Base-by-base conservation (phyloP, 208 protist species). In the Leishmania lainsoni region DNA sequence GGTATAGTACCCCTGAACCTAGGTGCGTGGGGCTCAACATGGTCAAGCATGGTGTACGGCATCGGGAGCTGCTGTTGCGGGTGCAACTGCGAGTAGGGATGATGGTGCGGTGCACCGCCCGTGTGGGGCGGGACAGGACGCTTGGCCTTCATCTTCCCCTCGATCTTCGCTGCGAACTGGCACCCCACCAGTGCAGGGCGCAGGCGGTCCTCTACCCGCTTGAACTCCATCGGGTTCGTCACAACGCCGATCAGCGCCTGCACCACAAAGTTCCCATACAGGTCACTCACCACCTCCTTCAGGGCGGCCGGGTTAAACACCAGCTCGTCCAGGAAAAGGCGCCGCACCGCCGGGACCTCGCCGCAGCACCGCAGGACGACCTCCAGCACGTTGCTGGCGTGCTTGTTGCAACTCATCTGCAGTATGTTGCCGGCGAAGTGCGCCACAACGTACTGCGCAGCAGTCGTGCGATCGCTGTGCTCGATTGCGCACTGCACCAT, bases 261-360 rank as follows among this genome's bases (percentile, higher is more conserved):
- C 70, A 97, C 84, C 9, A 97, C 95, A 80, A 96, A 98, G 86
- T 98, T 98, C 29, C 95, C 95, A 80, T 89, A 98, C 59, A 71
- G 74, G 84, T 97, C 93, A 66, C 86, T 87, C 66, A 95, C 89
- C 74, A 96, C 73, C 83, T 95, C 89, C 78, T 92, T 85, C 76
- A 96, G 80, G 12, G 92, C 84, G n/a, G 90, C 90, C 4, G 92
- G 93, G 75, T 94, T 95, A 81, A 83, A 94, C 56, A 97, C 76
- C n/a, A 98, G 85, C 89, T 97, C 92, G 63, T 98, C 90, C 61
- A 98, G 85, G 10, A 98, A 77, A 69, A 92, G 74, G 32, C 86
- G 87, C 26, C 89, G 88, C 48, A 95, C 90, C 26, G 86, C 89
- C 35, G 93, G 92, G 45, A 91, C 87, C 48, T 87, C 86, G 17